phyloP scores from a whole-genome alignment of 1,139 yeast genomes.

The Taiozyma onychis region DNA sequence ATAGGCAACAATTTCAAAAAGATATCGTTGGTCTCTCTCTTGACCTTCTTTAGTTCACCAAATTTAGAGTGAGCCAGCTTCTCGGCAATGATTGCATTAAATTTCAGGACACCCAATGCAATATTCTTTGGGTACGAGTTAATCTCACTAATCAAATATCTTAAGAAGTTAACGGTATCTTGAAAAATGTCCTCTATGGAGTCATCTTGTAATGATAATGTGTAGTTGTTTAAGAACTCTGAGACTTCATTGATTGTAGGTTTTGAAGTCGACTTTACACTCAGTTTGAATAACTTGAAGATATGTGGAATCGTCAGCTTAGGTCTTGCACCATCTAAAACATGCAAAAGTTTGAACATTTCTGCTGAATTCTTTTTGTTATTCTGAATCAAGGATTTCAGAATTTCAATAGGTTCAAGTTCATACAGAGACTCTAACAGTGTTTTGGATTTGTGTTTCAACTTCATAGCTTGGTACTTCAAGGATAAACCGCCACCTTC shows the following conservation, averaged over 20 bases:
- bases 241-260: constrained; percentile 27
- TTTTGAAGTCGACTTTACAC: constrained; percentile 3
- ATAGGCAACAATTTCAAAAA: constrained; percentile 50
- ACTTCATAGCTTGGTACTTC: constrained; percentile 57
- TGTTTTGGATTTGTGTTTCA: constrained; percentile 68
- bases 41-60: constrained; percentile 54
- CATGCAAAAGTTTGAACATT: constrained; percentile 56
- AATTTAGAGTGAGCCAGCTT: constrained; percentile 54
- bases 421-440: constrained; percentile 64
- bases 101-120: constrained; percentile 46
- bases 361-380: constrained; percentile 22
- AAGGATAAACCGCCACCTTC: constrained; percentile 33
- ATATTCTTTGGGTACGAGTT: constrained; percentile 40
- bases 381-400: constrained; percentile 53
- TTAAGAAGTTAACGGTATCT: constrained; percentile 50
- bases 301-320: constrained; percentile 59
- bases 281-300: constrained; percentile 11
- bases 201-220: constrained; percentile 64
- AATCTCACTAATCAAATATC: constrained; percentile 47
- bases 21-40: constrained; percentile 62
- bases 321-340: constrained; percentile 81
- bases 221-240: constrained; percentile 51
- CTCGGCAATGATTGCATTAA: constrained; percentile 44
- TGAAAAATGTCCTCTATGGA: constrained; percentile 73
- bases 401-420: constrained; percentile 67